A percentile compares a stretch with the other conserved stretches of the same genome.
Conservation (phyloP, 805 yeast species). For the Teunomyces lycoperdinae region DNA sequence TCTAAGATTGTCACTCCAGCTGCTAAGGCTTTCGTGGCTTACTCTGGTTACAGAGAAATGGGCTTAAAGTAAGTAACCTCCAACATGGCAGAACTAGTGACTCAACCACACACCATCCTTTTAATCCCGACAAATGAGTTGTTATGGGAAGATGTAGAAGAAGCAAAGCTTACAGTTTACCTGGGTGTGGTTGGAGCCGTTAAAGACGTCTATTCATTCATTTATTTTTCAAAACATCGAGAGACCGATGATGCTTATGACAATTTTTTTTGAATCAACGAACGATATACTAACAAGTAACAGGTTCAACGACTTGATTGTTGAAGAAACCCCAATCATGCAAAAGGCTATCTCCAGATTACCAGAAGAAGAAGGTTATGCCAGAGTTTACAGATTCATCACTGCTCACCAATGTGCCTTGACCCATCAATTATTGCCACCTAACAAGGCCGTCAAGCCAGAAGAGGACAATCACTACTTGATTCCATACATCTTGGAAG, state of each 20-base stretch:
- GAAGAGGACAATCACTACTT: conserved; percentile 82
- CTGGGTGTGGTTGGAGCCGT: too few species aligned
- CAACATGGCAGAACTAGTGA: too few species aligned
- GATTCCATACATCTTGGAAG: conserved; percentile 87
- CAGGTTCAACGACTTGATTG: conserved; percentile 78
- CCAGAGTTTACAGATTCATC: conserved; percentile 87
- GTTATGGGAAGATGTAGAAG: too few species aligned
- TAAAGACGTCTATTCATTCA: too few species aligned
- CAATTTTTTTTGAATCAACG: too few species aligned
- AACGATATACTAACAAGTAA: conserved; percentile 10
- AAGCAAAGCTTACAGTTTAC: too few species aligned
- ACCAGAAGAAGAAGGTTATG: conserved; percentile 79
- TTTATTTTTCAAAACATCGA: too few species aligned
- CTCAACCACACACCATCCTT: too few species aligned
- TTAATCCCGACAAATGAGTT: too few species aligned
- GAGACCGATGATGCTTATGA: too few species aligned
- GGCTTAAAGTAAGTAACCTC: conserved; percentile 60
- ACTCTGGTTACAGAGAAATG: conserved; percentile 90
- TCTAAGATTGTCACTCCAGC: conserved; percentile 76
- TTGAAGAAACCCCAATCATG: conserved; percentile 83
- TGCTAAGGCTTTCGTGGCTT: conserved; percentile 67
- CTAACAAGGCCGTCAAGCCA: conserved; percentile 69
- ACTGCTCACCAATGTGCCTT: conserved; percentile 89
- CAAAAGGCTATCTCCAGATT: conserved; percentile 87
- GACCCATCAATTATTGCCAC: conserved; percentile 82